Conservation (phyloP, 2,329 filamentous ascomycete species). For the Sclerotinia borealis region DNA sequence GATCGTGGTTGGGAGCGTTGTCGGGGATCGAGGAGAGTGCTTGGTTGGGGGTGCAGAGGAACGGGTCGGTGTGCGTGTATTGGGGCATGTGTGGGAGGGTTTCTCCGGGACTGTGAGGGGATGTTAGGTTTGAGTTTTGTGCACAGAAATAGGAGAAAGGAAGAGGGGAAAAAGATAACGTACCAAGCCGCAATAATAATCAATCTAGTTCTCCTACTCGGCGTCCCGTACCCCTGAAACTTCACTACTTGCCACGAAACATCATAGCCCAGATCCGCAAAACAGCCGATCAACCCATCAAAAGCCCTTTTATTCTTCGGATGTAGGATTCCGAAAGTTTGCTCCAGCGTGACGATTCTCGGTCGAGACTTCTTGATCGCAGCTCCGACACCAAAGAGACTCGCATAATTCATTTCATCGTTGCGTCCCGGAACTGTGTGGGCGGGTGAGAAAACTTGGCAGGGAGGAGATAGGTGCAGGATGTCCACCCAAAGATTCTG, state of each 20-base stretch:
- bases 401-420: conserved; percentile 62
- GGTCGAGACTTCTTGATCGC: conserved; percentile 55
- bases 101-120: conserved; percentile 58
- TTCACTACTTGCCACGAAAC: conserved; percentile 59
- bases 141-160: background rate
- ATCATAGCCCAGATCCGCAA: conserved; percentile 60
- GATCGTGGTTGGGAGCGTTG: conserved; percentile 37
- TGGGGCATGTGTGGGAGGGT: conserved; percentile 56
- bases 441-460: conserved; percentile 66
- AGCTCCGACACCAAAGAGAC: conserved; percentile 44
- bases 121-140: background rate
- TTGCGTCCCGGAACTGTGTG: conserved; percentile 54
- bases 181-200: conserved; percentile 47
- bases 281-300: conserved; percentile 48
- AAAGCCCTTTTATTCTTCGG: conserved; percentile 12
- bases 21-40: conserved; percentile 19
- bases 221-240: conserved; percentile 37
- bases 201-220: conserved; percentile 34
- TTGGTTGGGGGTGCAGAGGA: conserved; percentile 36
- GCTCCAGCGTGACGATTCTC: conserved; percentile 67
- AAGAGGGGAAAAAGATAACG: background rate
- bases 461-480: conserved; percentile 70
- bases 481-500: conserved; percentile 49
- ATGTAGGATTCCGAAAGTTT: conserved; percentile 60
- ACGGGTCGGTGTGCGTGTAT: conserved; percentile 48